Conservation (phyloP, 306 rosid genomes). For the Fragaria vesca region DNA sequence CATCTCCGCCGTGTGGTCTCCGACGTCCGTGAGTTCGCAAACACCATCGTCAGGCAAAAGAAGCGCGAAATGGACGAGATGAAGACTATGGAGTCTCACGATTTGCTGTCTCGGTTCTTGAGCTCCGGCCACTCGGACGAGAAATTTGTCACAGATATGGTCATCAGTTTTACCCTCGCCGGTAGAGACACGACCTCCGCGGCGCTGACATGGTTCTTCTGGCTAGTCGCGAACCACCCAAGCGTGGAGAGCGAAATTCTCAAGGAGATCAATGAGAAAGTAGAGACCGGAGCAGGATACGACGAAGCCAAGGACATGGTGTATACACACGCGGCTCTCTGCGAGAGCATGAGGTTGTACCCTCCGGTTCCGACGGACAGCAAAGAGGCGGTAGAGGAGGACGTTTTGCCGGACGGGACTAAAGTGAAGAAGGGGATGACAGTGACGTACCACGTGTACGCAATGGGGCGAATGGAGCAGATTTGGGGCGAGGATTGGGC, state of each 20-base stretch:
- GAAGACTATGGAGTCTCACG: slow-evolving; percentile 30
- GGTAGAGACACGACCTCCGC: slow-evolving; percentile 70
- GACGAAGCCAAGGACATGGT: slow-evolving; percentile 57
- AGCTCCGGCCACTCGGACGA: slow-evolving; percentile 54
- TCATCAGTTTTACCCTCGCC: slow-evolving; percentile 58
- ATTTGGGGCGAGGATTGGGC: slow-evolving; percentile 69
- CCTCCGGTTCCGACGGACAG: slow-evolving; percentile 57
- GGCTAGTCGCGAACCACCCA: slow-evolving; percentile 49
- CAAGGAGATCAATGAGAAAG: slow-evolving; percentile 22
- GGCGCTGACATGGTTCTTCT: slow-evolving; percentile 67
- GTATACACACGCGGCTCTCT: slow-evolving; percentile 61
- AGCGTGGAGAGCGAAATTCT: slow-evolving; percentile 39
- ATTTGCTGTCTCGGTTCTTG: slow-evolving; percentile 50
- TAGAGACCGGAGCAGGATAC: slow-evolving; percentile 14
- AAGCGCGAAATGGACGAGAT: slow-evolving; percentile 38
- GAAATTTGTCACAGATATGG: slow-evolving; percentile 43
- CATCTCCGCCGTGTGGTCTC: slow-evolving; percentile 17
- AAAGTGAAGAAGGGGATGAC: slow-evolving; percentile 56
- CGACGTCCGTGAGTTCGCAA: slow-evolving; percentile 48
- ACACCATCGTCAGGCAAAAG: slow-evolving; percentile 40
- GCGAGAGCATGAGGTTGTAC: slow-evolving; percentile 74
- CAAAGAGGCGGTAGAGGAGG: slow-evolving; percentile 37
- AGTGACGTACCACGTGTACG: slow-evolving; percentile 52
- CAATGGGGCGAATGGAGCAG: slow-evolving; percentile 55
- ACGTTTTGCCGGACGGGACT: slow-evolving; percentile 64